phyloP scores from a whole-genome alignment of 768 basidiomycete species.

The Saitozyma podzolica region DNA sequence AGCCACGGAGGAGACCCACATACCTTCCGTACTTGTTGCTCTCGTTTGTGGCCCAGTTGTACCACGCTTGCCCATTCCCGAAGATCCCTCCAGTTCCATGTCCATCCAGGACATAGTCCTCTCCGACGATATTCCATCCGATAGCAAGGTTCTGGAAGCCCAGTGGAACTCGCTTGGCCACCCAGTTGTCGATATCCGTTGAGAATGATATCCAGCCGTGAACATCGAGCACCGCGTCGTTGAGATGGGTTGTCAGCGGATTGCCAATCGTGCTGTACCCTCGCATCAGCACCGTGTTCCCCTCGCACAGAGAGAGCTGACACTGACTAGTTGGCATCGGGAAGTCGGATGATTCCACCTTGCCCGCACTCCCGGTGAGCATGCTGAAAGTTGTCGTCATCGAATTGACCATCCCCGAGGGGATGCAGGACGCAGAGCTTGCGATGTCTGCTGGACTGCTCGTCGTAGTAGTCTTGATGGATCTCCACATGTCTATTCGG shows the following conservation, averaged over 20 bases:
- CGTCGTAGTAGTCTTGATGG: constrained; percentile 9
- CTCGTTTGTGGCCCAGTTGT: constrained; percentile 53
- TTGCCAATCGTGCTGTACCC: constrained; percentile 26
- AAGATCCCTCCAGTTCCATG: constrained; percentile 62
- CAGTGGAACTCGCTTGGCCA: constrained; percentile 48
- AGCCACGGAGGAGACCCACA: neutral
- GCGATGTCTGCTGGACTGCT: constrained; percentile 1
- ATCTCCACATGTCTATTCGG: constrained; percentile 11
- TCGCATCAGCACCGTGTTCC: neutral
- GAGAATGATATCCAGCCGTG: constrained; percentile 53
- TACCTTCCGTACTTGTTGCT: constrained; percentile 53
- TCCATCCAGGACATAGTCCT: constrained; percentile 71
- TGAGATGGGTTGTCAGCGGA: constrained; percentile 42
- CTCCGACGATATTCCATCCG: constrained; percentile 54
- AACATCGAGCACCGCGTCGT: constrained; percentile 52
- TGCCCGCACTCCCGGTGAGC: constrained; percentile 34
- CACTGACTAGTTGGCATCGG: constrained; percentile 53
- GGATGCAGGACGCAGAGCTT: constrained; percentile 20
- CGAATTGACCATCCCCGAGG: constrained; percentile 31
- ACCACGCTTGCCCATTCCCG: constrained; percentile 57
- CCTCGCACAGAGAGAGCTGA: constrained; percentile 20
- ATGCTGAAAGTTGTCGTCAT: constrained; percentile 35
- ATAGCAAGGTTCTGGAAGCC: constrained; percentile 55
- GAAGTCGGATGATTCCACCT: constrained; percentile 46
- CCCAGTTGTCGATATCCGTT: constrained; percentile 54